These are phyloP conservation scores for Venturia pyrina DNA, from an alignment of 2,329 filamentous ascomycete genomes.

Conservation along the genomic window DNA sequence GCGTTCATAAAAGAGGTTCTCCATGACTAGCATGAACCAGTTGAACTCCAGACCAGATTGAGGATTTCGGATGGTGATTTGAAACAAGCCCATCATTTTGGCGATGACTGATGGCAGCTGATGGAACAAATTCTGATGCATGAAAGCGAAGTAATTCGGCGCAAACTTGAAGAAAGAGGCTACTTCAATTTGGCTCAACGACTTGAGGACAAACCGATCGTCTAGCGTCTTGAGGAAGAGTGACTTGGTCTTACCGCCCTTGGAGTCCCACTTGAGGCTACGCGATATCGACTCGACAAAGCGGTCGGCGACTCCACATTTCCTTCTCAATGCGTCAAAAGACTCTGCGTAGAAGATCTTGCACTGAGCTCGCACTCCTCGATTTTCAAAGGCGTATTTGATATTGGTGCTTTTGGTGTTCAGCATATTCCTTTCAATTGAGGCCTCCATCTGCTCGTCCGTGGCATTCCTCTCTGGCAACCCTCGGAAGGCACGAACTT, in stretches of 20 bases:
- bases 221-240: conserved; percentile 95
- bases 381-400: conserved; percentile 91
- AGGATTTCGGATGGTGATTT: conserved; percentile 93
- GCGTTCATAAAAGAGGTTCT: conserved; percentile 96
- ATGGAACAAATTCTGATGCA: conserved; percentile 92
- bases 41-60: conserved; percentile 86
- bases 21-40: conserved; percentile 88
- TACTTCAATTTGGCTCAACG: conserved; percentile 81
- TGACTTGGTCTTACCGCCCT: conserved; percentile 95
- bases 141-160: conserved; percentile 93
- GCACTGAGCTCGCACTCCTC: conserved; percentile 89
- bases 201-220: conserved; percentile 87
- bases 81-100: conserved; percentile 98
- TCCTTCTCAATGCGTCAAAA: conserved; percentile 86
- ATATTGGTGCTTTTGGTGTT: conserved; percentile 83
- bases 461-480: conserved; percentile 19
- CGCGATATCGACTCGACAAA: conserved; percentile 92
- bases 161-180: conserved; percentile 91
- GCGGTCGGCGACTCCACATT: conserved; percentile 85
- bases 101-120: conserved; percentile 89
- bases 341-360: conserved; percentile 99
- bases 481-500: conserved; percentile 57
- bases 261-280: conserved; percentile 96
- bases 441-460: conserved; percentile 49
- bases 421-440: conserved; percentile 76